Evolutionary conservation across 331 rosid species (phyloP), one percentile per base, ranked within the genome.

Genomic region (Arachis monticola): DNA sequence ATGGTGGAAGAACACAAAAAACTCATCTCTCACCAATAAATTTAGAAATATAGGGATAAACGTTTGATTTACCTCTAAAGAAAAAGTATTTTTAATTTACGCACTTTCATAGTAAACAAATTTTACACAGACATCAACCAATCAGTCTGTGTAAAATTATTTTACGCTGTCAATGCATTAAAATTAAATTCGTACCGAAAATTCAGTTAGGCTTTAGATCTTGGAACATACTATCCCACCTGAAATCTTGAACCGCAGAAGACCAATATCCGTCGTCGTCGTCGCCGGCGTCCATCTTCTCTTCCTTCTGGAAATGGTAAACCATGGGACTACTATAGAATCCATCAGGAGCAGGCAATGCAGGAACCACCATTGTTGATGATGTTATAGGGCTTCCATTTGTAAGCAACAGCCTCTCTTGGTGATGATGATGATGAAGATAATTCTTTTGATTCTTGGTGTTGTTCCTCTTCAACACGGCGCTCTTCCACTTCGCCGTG

Each of bases 171-270:
- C 27, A 22, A 22, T 22, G 27, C 13, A 3, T 10, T 35, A 2
- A 35, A 35, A 35, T 35, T 35, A 2, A 35, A 35, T 0, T 35
- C 0, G 40, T 3, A 35, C 4, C 4, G 3, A 67, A n/a, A 42
- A 22, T 5, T 86, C 75, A 93, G 7, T 94, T 93, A 78, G 99
- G 99, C 77, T 87, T 91, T 72, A 94, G 85, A 80, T 94, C 88
- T 63, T 87, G 94, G 75, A 94, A 94, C 99, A 94, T 75, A 14
- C 96, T 81, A 83, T 92, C 99, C 99, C 99, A 94, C 93, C 92
- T 92, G 86, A 94, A 79, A 32, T 91, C 95, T 85, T 91, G 89
- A 74, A 86, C 77, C 13, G 91, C 90, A 64, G 86, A 70, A 2
- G 88, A 82, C 93, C 93, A 93, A 45, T 88, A 89, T 8, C 87